Evolutionary conservation across 1,139 yeast genomes (phyloP).

Genomic region (Scheffersomyces parashehatae): DNA sequence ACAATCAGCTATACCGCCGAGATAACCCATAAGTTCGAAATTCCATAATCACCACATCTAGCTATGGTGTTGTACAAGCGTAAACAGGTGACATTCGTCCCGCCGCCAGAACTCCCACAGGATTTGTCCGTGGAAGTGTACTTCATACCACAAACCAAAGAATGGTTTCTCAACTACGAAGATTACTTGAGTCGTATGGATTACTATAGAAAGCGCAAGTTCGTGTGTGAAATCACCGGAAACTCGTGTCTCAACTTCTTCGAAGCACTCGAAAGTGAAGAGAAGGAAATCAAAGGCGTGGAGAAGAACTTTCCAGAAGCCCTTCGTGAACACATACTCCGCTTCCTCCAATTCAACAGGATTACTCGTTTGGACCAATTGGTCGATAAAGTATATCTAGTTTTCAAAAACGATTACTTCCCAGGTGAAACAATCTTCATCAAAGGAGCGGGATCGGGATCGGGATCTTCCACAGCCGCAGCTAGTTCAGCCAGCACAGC

Average conservation of each 20-base stretch:
- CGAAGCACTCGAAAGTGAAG: constrained; percentile 83
- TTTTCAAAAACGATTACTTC: constrained; percentile 79
- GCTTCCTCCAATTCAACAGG: constrained; percentile 79
- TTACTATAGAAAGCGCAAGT: constrained; percentile 71
- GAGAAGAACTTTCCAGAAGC: constrained; percentile 88
- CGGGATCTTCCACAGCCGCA: neutral
- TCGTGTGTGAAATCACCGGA: constrained; percentile 95
- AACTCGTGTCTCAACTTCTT: constrained; percentile 87
- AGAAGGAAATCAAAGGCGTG: constrained; percentile 64
- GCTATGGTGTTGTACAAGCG: constrained; percentile 69
- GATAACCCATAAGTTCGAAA: too few relatives aligned
- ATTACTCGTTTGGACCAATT: constrained; percentile 83
- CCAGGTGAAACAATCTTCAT: constrained; percentile 87
- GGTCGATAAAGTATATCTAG: constrained; percentile 78
- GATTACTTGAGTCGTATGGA: constrained; percentile 71
- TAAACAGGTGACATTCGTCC: constrained; percentile 61
- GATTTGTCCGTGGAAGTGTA: constrained; percentile 63
- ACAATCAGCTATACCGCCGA: too few relatives aligned
- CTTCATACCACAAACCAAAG: constrained; percentile 80
- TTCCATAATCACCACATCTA: too few relatives aligned
- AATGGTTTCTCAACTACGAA: constrained; percentile 80
- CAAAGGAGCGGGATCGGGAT: constrained; percentile 19
- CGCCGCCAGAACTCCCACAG: constrained; percentile 56
- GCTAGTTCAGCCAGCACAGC: neutral
- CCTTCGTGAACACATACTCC: constrained; percentile 83